Conservation (phyloP, 495 filamentous ascomycete species). For the Collariella sp. region DNA sequence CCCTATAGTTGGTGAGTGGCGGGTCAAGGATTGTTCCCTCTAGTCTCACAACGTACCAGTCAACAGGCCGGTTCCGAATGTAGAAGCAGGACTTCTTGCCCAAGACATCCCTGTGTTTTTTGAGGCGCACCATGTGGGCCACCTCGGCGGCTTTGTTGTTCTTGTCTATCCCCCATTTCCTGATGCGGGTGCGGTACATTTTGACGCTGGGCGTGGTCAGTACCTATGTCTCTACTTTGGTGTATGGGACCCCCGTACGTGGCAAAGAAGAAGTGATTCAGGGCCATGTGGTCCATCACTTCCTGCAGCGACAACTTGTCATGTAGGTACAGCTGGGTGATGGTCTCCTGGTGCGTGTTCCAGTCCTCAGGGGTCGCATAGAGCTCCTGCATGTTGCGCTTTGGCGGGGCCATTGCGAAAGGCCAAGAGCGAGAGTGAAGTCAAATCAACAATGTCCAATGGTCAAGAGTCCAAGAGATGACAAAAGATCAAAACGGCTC, state of each 20-base stretch:
- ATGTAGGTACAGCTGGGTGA: slow-evolving; percentile 29
- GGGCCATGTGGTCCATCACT: slow-evolving; percentile 36
- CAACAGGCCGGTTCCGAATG: slow-evolving; percentile 28
- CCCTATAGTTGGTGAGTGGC: neutral
- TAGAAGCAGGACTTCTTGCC: slow-evolving; percentile 28
- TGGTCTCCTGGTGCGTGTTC: slow-evolving; percentile 13
- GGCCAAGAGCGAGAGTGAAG: neutral
- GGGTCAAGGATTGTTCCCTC: neutral
- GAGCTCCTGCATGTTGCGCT: slow-evolving; percentile 1
- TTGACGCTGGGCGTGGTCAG: slow-evolving; percentile 22
- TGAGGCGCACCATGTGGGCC: slow-evolving; percentile 28
- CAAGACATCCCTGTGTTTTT: slow-evolving; percentile 23
- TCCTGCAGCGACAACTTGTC: slow-evolving; percentile 33
- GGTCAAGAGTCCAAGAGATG: too few species aligned
- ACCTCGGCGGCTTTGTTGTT: slow-evolving; percentile 35
- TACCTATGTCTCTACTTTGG: neutral
- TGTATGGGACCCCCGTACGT: slow-evolving; percentile 24
- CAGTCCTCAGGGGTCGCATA: slow-evolving; percentile 15
- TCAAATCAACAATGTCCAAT: neutral
- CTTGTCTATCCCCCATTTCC: slow-evolving; percentile 39
- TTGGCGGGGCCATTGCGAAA: slow-evolving; percentile 1
- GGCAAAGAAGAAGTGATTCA: slow-evolving; percentile 30
- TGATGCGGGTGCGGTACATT: slow-evolving; percentile 39
- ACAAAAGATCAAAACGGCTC: too few species aligned
- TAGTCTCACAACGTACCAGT: slow-evolving; percentile 5